Evolutionary conservation across 768 basidiomycete species (phyloP).

Genomic region (Suillus discolor): DNA sequence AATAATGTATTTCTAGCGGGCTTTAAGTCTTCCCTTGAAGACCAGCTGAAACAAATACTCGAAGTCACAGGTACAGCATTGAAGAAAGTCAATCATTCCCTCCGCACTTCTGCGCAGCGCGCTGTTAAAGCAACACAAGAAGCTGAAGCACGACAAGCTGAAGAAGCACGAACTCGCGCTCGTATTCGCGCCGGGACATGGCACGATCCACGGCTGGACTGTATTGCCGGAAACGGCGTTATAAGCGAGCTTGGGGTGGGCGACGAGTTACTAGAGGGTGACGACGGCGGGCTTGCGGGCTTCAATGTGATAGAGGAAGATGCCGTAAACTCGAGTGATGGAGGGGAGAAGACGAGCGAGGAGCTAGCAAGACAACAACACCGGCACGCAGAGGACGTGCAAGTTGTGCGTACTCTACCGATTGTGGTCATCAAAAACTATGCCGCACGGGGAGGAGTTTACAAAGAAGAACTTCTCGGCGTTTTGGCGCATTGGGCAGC

Average conservation of each 20-base stretch:
- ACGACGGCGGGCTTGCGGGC: constrained; percentile 34
- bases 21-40: constrained; percentile 72
- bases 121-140: constrained; percentile 40
- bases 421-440: constrained; percentile 88
- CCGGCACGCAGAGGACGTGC: constrained; percentile 43
- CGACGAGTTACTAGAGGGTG: constrained; percentile 56
- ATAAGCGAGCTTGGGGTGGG: constrained; percentile 88
- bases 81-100: constrained; percentile 57
- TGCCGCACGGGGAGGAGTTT: constrained; percentile 53
- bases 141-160: constrained; percentile 38
- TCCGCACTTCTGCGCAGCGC: constrained; percentile 45
- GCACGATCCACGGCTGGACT: constrained; percentile 88
- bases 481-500: constrained; percentile 88
- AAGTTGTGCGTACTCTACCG: constrained; percentile 67
- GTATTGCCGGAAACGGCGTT: constrained; percentile 81
- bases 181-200: constrained; percentile 65
- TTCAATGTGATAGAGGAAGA: constrained; percentile 13
- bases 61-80: constrained; percentile 76
- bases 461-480: constrained; percentile 70
- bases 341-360: constrained; percentile 31
- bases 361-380: constrained; percentile 31
- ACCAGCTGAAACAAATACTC: constrained; percentile 85
- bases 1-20: constrained; percentile 56
- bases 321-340: constrained; percentile 13
- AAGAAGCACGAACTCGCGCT: constrained; percentile 42